Percentiles rank a stretch among this genome's conserved stretches.
These are phyloP conservation scores for Testicularia cyperi DNA, from an alignment of 1,284 basidiomycete genomes.

Conservation along the genomic window DNA sequence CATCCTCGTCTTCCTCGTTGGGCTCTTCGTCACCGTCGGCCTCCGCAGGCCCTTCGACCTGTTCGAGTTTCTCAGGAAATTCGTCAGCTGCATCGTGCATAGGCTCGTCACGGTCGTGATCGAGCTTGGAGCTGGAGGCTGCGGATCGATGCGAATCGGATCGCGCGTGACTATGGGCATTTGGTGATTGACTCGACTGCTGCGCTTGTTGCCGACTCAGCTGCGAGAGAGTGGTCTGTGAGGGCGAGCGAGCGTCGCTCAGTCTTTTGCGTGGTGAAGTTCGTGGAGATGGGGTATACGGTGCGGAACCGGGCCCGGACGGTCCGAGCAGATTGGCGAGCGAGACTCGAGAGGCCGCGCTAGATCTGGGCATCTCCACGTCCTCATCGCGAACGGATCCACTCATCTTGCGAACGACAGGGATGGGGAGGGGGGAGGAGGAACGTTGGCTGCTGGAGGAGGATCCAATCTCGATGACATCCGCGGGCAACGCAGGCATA, in stretches of 20 bases:
- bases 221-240: no score
- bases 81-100: no score
- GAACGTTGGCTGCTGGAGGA: slow-evolving; percentile 17
- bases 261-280: slow-evolving; percentile 32
- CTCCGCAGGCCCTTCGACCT: background rate
- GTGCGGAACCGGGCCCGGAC: slow-evolving; percentile 26
- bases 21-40: slow-evolving; percentile 6
- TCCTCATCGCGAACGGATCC: slow-evolving; percentile 6
- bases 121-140: slow-evolving; percentile 5
- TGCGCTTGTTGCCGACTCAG: no score
- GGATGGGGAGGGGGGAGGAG: slow-evolving; percentile 19
- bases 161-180: no score
- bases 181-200: no score
- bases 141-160: slow-evolving; percentile 4
- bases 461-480: slow-evolving; percentile 19
- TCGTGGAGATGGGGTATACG: slow-evolving; percentile 17
- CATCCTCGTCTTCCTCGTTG: slow-evolving; percentile 20
- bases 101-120: no score
- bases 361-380: slow-evolving; percentile 23
- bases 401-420: slow-evolving; percentile 12
- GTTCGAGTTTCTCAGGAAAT: no score
- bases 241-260: slow-evolving; percentile 11
- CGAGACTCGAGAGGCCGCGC: slow-evolving; percentile 30
- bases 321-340: slow-evolving; percentile 36
- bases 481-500: background rate